Evolutionary conservation across 129 eudicot genomes (phyloP).

Genomic region (Pulicaria dysenterica): DNA sequence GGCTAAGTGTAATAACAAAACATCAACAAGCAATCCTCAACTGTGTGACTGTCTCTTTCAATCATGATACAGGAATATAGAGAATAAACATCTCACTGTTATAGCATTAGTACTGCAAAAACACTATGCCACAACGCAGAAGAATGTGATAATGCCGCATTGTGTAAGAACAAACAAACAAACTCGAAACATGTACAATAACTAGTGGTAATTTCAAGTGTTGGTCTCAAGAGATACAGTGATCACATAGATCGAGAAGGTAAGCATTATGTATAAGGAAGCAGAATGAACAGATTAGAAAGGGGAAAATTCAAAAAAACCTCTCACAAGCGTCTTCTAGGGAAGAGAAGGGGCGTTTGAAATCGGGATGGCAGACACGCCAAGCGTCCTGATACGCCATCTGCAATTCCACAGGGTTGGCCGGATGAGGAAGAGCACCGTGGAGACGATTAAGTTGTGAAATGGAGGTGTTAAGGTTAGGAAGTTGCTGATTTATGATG

Average conservation of each 20-base stretch:
- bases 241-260: background rate
- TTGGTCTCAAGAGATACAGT: background rate
- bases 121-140: no score
- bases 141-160: no score
- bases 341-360: slow-evolving; percentile 80
- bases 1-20: no score
- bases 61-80: no score
- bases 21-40: no score
- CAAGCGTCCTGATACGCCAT: slow-evolving; percentile 87
- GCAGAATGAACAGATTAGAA: no score
- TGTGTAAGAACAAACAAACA: no score
- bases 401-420: slow-evolving; percentile 43
- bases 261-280: background rate
- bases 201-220: background rate
- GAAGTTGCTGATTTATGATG: slow-evolving; percentile 28
- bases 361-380: slow-evolving; percentile 91
- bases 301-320: slow-evolving; percentile 6
- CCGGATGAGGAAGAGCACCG: no score
- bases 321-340: slow-evolving; percentile 90
- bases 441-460: slow-evolving; percentile 7
- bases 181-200: background rate
- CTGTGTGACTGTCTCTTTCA: background rate
- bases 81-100: no score
- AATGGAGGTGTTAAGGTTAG: slow-evolving; percentile 30
- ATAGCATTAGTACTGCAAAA: no score